These are phyloP conservation scores for Fusarium sp. DNA, from an alignment of 2,329 filamentous ascomycete species.

Conservation along the genomic window DNA sequence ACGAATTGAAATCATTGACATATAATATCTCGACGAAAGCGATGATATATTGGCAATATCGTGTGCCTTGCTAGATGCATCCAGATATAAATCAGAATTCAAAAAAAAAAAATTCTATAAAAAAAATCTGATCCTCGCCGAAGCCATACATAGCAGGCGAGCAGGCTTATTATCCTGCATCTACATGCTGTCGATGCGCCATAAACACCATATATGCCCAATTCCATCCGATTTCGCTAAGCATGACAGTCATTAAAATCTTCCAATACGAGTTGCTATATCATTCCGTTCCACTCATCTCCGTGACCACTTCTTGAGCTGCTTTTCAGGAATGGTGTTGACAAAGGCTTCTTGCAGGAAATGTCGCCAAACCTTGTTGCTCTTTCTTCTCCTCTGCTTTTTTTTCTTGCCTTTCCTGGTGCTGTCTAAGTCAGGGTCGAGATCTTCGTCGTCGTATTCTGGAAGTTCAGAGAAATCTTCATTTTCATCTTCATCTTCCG, in stretches of 20 bases:
- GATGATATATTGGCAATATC: constrained; percentile 20
- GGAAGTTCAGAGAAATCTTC: constrained; percentile 27
- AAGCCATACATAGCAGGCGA: neutral
- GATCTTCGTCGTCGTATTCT: constrained; percentile 34
- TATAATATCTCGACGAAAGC: neutral
- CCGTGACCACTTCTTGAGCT: constrained; percentile 63
- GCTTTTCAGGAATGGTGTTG: constrained; percentile 70
- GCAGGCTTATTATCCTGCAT: neutral
- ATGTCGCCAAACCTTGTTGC: constrained; percentile 77
- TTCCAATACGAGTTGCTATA: neutral
- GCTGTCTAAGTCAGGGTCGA: constrained; percentile 22
- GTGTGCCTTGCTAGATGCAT: constrained; percentile 3
- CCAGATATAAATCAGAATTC: constrained; percentile 1
- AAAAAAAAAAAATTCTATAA: neutral
- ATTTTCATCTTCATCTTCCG: constrained; percentile 38
- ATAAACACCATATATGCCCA: constrained; percentile 32
- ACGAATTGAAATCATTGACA: neutral
- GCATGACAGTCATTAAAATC: constrained; percentile 23
- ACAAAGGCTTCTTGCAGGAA: constrained; percentile 85
- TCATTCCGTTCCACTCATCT: constrained; percentile 20
- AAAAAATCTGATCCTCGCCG: neutral
- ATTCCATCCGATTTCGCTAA: constrained; percentile 28
- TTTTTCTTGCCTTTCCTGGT: constrained; percentile 43
- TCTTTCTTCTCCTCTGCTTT: constrained; percentile 57
- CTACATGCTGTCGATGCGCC: constrained; percentile 14